Evolutionary conservation across 305 asterid species (phyloP).

Genomic region (Lippia alba): DNA sequence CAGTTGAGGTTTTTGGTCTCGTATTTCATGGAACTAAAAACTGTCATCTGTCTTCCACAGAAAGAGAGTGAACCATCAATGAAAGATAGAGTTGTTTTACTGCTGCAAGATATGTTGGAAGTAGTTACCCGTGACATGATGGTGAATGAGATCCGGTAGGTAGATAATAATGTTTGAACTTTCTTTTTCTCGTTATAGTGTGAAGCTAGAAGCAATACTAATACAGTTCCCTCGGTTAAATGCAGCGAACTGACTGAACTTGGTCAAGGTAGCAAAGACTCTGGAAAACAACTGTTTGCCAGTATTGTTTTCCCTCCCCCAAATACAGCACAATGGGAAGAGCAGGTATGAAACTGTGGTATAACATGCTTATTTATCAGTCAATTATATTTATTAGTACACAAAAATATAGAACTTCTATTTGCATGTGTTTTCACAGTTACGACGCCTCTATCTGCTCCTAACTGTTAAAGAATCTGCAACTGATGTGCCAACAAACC

Average conservation of each 20-base stretch:
- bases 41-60: slow-evolving; percentile 53
- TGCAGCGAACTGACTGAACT: slow-evolving; percentile 88
- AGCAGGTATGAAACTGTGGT: slow-evolving; percentile 63
- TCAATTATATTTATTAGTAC: slow-evolving; percentile 11
- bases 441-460: slow-evolving; percentile 94
- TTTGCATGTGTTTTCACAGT: slow-evolving; percentile 50
- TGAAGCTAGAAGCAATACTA: slow-evolving; percentile 25
- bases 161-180: slow-evolving; percentile 22
- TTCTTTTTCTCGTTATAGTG: slow-evolving; percentile 15
- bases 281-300: slow-evolving; percentile 89
- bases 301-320: slow-evolving; percentile 85
- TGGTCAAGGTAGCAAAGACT: slow-evolving; percentile 82
- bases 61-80: slow-evolving; percentile 76
- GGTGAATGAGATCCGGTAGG: slow-evolving; percentile 90
- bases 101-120: slow-evolving; percentile 96
- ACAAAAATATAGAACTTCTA: slow-evolving; percentile 14
- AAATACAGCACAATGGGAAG: slow-evolving; percentile 94
- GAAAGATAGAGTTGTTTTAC: slow-evolving; percentile 81
- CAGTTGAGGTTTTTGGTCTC: slow-evolving; percentile 17
- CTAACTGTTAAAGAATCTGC: slow-evolving; percentile 99
- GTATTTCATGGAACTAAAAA: slow-evolving; percentile 29
- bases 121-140: slow-evolving; percentile 95
- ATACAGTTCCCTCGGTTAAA: slow-evolving; percentile 27
- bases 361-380: slow-evolving; percentile 6
- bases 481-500: slow-evolving; percentile 89